Conservation (phyloP, 139 green algal genomes). For the Picochlorum sp. region DNA sequence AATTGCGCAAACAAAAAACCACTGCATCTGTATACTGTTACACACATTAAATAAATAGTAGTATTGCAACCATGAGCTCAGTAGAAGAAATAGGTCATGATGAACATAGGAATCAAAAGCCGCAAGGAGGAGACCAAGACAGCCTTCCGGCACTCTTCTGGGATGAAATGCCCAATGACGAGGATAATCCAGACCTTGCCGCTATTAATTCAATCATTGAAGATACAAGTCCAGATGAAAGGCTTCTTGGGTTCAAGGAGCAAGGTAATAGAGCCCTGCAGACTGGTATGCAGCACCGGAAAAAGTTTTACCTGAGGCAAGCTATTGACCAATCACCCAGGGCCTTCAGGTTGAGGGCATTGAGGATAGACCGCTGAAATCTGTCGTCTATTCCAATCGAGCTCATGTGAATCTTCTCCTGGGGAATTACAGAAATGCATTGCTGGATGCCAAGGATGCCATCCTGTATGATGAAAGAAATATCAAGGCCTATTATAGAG, state of each 20-base stretch:
- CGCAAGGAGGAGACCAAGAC: slow-evolving; percentile 4
- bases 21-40: too few species aligned
- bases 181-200: slow-evolving; percentile 45
- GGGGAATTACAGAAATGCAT: slow-evolving; percentile 63
- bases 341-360: slow-evolving; percentile 37
- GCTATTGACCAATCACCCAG: slow-evolving; percentile 57
- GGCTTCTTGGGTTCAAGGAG: slow-evolving; percentile 61
- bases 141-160: slow-evolving; percentile 53
- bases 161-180: slow-evolving; percentile 57
- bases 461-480: slow-evolving; percentile 36
- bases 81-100: too few species aligned
- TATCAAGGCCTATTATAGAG: slow-evolving; percentile 68
- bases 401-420: slow-evolving; percentile 71
- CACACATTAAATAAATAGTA: too few species aligned
- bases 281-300: slow-evolving; percentile 52
- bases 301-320: slow-evolving; percentile 66
- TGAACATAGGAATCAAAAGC: too few species aligned
- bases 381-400: slow-evolving; percentile 59
- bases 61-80: too few species aligned
- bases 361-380: slow-evolving; percentile 25
- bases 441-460: slow-evolving; percentile 48
- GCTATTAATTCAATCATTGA: slow-evolving; percentile 61
- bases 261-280: slow-evolving; percentile 69
- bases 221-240: slow-evolving; percentile 62
- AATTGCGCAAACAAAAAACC: too few species aligned